These are phyloP conservation scores for Pseudocercospora fuligena DNA, from an alignment of 2,329 filamentous ascomycete genomes.

Conservation along the genomic window DNA sequence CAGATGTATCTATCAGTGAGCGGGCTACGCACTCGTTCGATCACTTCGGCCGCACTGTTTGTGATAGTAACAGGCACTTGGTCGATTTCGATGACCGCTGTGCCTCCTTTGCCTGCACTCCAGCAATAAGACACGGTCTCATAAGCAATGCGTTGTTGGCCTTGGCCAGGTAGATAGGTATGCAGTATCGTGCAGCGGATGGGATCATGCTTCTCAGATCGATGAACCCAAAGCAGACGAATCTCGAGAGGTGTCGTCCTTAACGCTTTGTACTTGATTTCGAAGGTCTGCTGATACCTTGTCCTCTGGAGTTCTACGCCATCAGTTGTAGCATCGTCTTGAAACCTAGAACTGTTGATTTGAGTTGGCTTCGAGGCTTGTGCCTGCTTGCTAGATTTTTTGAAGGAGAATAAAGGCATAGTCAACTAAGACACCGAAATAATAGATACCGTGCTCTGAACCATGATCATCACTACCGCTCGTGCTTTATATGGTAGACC, in stretches of 20 bases:
- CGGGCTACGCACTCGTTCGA: conserved; percentile 1
- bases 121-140: conserved; percentile 24
- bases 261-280: neutral
- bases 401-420: neutral
- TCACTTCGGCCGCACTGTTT: conserved; percentile 3
- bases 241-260: neutral
- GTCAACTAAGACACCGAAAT: neutral
- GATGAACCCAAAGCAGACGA: neutral
- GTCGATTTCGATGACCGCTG: conserved; percentile 6
- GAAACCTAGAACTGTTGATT: neutral
- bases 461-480: too few relatives aligned
- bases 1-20: conserved; percentile 6
- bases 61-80: neutral
- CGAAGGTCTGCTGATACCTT: neutral
- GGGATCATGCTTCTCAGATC: neutral
- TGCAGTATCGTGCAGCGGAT: neutral
- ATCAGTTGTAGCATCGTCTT: neutral
- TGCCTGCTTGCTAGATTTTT: neutral
- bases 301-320: neutral
- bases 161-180: neutral
- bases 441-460: too few relatives aligned
- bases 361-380: neutral
- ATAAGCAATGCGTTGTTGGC: neutral
- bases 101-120: neutral
- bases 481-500: too few relatives aligned